These are phyloP conservation scores for Saccharomyces hybrid DNA, from an alignment of 1,139 yeast genomes.

Conservation along the genomic window DNA sequence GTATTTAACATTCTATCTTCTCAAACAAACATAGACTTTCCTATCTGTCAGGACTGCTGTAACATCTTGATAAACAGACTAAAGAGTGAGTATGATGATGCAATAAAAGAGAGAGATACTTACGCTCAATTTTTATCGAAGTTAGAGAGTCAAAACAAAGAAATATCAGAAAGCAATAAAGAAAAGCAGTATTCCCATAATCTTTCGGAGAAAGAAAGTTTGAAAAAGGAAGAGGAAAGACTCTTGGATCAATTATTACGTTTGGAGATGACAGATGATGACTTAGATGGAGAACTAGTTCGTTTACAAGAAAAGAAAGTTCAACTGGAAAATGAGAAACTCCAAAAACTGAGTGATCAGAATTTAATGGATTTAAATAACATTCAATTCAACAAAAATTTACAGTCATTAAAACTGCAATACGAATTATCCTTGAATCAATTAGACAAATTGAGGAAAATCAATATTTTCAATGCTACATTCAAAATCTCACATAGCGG, in stretches of 20 bases:
- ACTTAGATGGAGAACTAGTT: slow-evolving; percentile 33
- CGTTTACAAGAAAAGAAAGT: slow-evolving; percentile 28
- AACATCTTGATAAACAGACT: slow-evolving; percentile 56
- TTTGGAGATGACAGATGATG: slow-evolving; percentile 34
- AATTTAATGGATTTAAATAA: slow-evolving; percentile 49
- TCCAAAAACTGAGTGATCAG: slow-evolving; percentile 38
- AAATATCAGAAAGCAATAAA: slow-evolving; percentile 28
- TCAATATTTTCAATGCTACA: slow-evolving; percentile 75
- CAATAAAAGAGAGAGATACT: slow-evolving; percentile 69
- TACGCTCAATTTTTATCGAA: slow-evolving; percentile 67
- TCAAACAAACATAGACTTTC: slow-evolving; percentile 76
- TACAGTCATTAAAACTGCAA: slow-evolving; percentile 53
- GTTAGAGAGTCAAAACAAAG: slow-evolving; percentile 48
- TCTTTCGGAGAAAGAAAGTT: slow-evolving; percentile 31
- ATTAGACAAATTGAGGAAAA: slow-evolving; percentile 58
- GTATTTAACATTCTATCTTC: slow-evolving; percentile 58
- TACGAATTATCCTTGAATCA: slow-evolving; percentile 55
- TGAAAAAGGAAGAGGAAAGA: slow-evolving; percentile 33
- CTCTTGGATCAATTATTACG: slow-evolving; percentile 30
- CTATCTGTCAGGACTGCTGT: slow-evolving; percentile 84
- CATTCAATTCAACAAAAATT: slow-evolving; percentile 41
- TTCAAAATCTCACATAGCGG: slow-evolving; percentile 80
- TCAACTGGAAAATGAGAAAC: slow-evolving; percentile 34
- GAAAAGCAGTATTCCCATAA: slow-evolving; percentile 6
- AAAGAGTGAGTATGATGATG: slow-evolving; percentile 63